Conservation (phyloP, 106 monocot genomes). For the Dioscorea dumetorum region DNA sequence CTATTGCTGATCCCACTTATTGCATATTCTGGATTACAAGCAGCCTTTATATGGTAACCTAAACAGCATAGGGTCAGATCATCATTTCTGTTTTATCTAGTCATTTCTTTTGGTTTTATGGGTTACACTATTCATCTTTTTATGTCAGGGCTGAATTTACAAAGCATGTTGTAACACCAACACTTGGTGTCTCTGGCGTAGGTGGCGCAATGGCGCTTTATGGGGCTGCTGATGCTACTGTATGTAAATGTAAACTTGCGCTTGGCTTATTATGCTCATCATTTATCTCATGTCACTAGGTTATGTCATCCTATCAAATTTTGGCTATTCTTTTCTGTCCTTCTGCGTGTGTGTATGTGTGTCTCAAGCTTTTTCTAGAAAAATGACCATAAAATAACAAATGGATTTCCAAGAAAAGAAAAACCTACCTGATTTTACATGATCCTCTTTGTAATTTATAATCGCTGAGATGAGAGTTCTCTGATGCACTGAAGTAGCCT, state of each 20-base stretch:
- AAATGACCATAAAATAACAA: not conserved
- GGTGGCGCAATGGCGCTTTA: conserved; percentile 93
- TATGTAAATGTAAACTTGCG: conserved; percentile 29
- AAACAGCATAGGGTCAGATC: not conserved
- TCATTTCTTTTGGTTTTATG: not conserved
- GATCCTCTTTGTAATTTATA: not conserved
- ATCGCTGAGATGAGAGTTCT: not conserved
- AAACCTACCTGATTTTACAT: not conserved
- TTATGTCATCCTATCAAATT: not conserved
- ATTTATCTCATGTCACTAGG: not conserved
- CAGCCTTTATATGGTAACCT: conserved; percentile 81
- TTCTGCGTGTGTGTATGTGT: not conserved
- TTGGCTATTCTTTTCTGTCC: not conserved
- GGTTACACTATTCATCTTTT: not conserved
- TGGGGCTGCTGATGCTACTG: conserved; percentile 82
- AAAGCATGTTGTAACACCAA: conserved; percentile 71
- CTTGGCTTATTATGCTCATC: too few relatives aligned
- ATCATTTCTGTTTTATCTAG: not conserved
- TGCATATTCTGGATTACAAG: conserved; percentile 80
- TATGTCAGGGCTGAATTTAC: conserved; percentile 81
- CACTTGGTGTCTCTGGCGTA: conserved; percentile 87
- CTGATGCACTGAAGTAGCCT: not conserved
- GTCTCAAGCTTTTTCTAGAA: not conserved
- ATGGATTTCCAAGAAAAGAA: too few relatives aligned
- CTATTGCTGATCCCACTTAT: conserved; percentile 72